A percentile compares a stretch with the other conserved stretches of the same genome.
Conservation (phyloP, 176 grass and related monocot species). For the Zoysia pacifica region DNA sequence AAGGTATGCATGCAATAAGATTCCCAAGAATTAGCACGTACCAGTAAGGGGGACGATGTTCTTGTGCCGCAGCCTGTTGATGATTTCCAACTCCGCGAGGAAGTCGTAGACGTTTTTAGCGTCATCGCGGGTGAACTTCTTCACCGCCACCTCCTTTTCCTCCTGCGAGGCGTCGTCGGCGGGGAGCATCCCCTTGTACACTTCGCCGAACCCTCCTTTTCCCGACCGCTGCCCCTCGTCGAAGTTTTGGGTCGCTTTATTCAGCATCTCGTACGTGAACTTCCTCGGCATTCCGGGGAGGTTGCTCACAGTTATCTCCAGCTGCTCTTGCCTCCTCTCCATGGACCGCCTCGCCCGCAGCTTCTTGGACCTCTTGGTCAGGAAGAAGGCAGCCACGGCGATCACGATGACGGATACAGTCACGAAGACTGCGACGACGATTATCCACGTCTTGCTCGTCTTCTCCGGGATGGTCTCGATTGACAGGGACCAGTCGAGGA, state of each 20-base stretch:
- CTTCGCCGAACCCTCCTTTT: slow-evolving; percentile 43
- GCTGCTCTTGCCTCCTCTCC: slow-evolving; percentile 27
- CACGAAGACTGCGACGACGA: slow-evolving; percentile 8
- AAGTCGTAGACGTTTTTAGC: slow-evolving; percentile 47
- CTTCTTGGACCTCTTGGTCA: background rate
- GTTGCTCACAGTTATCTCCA: slow-evolving; percentile 39
- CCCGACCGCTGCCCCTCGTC: slow-evolving; percentile 38
- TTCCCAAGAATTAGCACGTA: background rate
- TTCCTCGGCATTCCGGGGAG: slow-evolving; percentile 52
- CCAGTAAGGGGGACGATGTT: slow-evolving; percentile 61
- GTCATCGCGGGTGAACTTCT: slow-evolving; percentile 48
- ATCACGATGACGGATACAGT: background rate
- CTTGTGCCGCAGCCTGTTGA: slow-evolving; percentile 58
- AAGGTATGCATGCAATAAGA: too few species aligned
- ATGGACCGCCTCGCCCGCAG: background rate
- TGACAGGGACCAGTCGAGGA: slow-evolving; percentile 54
- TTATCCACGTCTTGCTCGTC: slow-evolving; percentile 7
- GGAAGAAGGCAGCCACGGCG: slow-evolving; percentile 16
- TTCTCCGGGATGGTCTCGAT: slow-evolving; percentile 43
- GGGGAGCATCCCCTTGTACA: slow-evolving; percentile 50
- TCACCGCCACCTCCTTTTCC: slow-evolving; percentile 51
- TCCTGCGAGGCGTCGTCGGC: slow-evolving; percentile 9
- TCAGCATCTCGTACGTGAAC: slow-evolving; percentile 43
- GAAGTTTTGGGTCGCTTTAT: slow-evolving; percentile 54
- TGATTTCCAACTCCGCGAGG: slow-evolving; percentile 58